These are phyloP conservation scores for Fusarium sp. DNA, from an alignment of 2,329 filamentous ascomycete species.

Conservation along the genomic window DNA sequence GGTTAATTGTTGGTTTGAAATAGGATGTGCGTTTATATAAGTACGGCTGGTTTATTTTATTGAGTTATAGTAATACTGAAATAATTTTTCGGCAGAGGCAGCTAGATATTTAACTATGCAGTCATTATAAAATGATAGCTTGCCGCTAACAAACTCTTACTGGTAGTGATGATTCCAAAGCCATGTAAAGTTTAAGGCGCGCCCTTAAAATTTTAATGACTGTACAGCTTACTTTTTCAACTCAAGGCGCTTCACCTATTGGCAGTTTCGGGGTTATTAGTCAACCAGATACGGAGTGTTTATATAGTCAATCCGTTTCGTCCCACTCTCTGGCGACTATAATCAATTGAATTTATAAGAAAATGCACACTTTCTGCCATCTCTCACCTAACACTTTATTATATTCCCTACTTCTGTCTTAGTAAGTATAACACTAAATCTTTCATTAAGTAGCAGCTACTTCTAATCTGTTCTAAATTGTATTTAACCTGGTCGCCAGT, in stretches of 20 bases:
- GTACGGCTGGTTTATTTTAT: neutral
- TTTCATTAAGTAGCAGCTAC: no score
- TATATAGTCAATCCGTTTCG: neutral
- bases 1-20: neutral
- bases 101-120: neutral
- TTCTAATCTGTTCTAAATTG: no score
- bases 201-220: neutral
- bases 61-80: neutral
- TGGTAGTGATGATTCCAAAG: neutral
- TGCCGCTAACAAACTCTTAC: neutral
- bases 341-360: neutral
- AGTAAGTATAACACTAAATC: no score
- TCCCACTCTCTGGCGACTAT: neutral
- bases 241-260: neutral
- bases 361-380: no score
- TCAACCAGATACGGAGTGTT: neutral
- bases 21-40: neutral
- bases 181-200: neutral
- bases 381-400: no score
- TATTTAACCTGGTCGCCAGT: no score
- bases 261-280: neutral
- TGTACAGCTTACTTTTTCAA: neutral
- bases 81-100: neutral
- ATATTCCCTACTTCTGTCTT: no score
- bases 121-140: neutral